These are phyloP conservation scores for Hondaea fermentalgiana DNA, from an alignment of 108 stramenopile genomes.

Conservation along the genomic window DNA sequence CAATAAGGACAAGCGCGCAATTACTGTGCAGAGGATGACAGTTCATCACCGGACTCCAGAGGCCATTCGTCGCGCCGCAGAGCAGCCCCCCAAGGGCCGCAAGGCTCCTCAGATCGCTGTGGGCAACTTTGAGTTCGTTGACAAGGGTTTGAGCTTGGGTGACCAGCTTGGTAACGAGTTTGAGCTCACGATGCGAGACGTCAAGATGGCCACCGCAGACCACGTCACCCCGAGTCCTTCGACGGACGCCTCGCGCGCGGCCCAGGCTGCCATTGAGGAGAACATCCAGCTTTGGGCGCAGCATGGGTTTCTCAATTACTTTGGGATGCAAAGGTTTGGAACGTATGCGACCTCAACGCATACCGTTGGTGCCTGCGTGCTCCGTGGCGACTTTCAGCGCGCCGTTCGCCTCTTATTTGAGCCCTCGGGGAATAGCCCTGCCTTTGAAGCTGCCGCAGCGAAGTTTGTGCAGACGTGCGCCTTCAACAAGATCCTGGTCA, in stretches of 20 bases:
- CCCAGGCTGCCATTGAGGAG: background rate
- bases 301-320: too few relatives aligned
- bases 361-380: slow-evolving; percentile 30
- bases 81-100: background rate
- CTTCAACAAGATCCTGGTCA: background rate
- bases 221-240: background rate
- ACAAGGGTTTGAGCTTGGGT: slow-evolving; percentile 29
- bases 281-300: background rate
- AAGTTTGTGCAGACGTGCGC: background rate
- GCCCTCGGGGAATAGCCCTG: slow-evolving; percentile 31
- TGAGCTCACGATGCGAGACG: slow-evolving; percentile 1
- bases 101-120: background rate
- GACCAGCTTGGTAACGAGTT: slow-evolving; percentile 42
- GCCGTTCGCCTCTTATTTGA: slow-evolving; percentile 37
- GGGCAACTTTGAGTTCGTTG: slow-evolving; percentile 38
- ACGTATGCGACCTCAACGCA: slow-evolving; percentile 22
- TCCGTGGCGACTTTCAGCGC: slow-evolving; percentile 38
- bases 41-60: slow-evolving; percentile 23
- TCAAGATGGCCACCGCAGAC: background rate
- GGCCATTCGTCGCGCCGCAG: slow-evolving; percentile 23
- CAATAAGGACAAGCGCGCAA: slow-evolving; percentile 45
- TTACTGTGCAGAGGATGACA: slow-evolving; percentile 42
- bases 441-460: slow-evolving; percentile 27
- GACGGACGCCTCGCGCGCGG: background rate
- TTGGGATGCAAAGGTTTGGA: too few relatives aligned